phyloP scores from a whole-genome alignment of 108 stramenopile genomes.

The Nitzschia putrida region DNA sequence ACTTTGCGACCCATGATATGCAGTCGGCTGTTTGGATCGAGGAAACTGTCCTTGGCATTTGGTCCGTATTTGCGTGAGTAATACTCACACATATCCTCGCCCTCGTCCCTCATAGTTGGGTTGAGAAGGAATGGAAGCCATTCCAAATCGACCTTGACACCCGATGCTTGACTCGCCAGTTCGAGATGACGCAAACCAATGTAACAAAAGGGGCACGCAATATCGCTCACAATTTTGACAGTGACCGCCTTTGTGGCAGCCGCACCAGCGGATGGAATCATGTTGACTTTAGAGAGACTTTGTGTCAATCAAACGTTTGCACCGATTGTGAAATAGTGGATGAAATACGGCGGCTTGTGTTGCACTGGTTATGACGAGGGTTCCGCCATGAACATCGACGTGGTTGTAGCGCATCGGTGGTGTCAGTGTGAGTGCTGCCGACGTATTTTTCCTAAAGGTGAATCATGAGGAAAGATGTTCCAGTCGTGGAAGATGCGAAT shows the following conservation, averaged over 20 bases:
- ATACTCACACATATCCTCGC: constrained; percentile 25
- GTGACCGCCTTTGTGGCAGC: constrained; percentile 8
- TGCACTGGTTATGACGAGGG: too few relatives aligned
- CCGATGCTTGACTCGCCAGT: constrained; percentile 24
- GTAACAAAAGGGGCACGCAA: constrained; percentile 50
- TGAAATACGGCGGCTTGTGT: too few relatives aligned
- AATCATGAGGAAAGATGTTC: too few relatives aligned
- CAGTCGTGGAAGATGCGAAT: too few relatives aligned
- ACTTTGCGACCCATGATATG: constrained; percentile 25
- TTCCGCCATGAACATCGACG: too few relatives aligned
- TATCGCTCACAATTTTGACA: constrained; percentile 38
- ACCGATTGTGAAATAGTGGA: too few relatives aligned
- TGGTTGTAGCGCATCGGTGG: too few relatives aligned
- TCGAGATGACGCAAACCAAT: constrained; percentile 40
- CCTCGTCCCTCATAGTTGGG: constrained; percentile 24
- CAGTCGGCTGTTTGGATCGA: constrained; percentile 32
- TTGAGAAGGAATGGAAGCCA: constrained; percentile 45
- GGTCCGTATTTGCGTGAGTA: constrained; percentile 31
- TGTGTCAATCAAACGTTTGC: too few relatives aligned
- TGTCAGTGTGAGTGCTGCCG: too few relatives aligned
- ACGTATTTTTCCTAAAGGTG: too few relatives aligned
- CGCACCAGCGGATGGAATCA: too few relatives aligned
- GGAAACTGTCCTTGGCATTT: constrained; percentile 5
- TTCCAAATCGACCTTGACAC: constrained; percentile 19
- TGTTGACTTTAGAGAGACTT: too few relatives aligned